Evolutionary conservation across 768 basidiomycete genomes (phyloP).

Genomic region (Auriscalpium vulgare): DNA sequence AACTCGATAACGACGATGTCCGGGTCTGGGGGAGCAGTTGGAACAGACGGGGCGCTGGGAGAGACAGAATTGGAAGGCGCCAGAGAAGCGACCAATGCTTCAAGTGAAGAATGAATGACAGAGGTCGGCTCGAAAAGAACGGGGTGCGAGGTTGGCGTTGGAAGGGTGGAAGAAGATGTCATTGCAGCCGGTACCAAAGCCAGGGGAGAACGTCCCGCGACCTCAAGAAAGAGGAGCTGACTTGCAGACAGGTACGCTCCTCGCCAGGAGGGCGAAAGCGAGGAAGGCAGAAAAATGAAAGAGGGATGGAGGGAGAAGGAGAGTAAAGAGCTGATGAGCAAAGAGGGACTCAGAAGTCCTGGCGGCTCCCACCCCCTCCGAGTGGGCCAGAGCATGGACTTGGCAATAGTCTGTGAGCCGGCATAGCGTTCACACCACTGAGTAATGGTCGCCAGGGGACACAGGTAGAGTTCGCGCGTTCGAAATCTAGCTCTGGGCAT

Average conservation of each 20-base stretch:
- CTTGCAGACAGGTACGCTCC: neutral
- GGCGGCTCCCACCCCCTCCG: too few species aligned
- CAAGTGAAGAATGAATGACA: neutral
- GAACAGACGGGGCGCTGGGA: neutral
- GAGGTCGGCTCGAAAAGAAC: neutral
- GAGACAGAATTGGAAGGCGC: neutral
- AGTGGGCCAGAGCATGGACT: too few species aligned
- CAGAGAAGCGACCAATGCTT: neutral
- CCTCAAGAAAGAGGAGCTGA: neutral
- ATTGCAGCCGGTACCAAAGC: neutral
- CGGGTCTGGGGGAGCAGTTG: constrained; percentile 15
- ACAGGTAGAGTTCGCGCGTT: too few species aligned
- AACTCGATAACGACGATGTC: constrained; percentile 43
- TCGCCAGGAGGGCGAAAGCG: neutral
- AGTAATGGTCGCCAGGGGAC: too few species aligned
- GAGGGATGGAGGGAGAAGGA: neutral
- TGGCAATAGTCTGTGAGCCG: too few species aligned
- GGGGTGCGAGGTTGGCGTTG: neutral
- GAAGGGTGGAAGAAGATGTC: neutral
- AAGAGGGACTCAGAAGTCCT: too few species aligned
- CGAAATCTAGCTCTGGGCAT: too few species aligned
- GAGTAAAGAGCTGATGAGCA: too few species aligned
- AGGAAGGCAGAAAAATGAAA: neutral
- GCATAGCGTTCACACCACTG: too few species aligned
- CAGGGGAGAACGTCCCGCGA: neutral